These are phyloP conservation scores for Nicotiana otophora DNA, from an alignment of 257 asterid genomes.

Conservation along the genomic window DNA sequence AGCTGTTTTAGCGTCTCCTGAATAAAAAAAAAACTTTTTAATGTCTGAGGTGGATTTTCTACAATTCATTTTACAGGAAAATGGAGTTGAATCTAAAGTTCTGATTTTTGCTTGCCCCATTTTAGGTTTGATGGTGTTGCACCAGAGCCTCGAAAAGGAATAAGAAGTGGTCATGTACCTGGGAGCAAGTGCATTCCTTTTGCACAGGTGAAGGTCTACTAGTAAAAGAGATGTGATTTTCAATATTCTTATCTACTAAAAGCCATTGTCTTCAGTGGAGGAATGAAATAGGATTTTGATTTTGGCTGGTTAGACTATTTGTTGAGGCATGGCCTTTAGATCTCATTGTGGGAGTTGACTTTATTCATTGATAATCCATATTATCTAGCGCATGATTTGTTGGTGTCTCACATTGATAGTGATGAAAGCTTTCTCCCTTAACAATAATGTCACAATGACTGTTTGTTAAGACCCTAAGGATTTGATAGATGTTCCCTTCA, in stretches of 20 bases:
- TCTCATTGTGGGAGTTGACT: background rate
- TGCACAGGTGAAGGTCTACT: slow-evolving; percentile 49
- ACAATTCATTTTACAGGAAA: background rate
- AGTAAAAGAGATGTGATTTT: background rate
- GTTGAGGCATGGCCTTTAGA: background rate
- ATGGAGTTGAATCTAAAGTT: background rate
- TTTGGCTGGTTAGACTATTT: background rate
- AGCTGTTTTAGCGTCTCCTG: background rate
- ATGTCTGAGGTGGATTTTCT: background rate
- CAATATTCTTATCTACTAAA: background rate
- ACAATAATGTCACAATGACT: background rate
- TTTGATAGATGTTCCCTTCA: background rate
- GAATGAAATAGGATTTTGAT: background rate
- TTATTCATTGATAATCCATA: background rate
- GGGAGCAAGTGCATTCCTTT: slow-evolving; percentile 95
- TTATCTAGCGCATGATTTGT: background rate
- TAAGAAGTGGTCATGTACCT: slow-evolving; percentile 88
- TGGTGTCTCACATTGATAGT: background rate
- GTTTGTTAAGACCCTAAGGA: background rate
- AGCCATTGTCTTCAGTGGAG: background rate
- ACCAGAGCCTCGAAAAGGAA: slow-evolving; percentile 96
- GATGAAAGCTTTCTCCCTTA: background rate
- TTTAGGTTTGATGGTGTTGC: slow-evolving; percentile 86
- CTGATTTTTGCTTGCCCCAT: slow-evolving; percentile 8
- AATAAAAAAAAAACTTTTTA: background rate